Evolutionary conservation across 2,329 filamentous ascomycete genomes (phyloP).

Genomic region (Exophiala sp.): DNA sequence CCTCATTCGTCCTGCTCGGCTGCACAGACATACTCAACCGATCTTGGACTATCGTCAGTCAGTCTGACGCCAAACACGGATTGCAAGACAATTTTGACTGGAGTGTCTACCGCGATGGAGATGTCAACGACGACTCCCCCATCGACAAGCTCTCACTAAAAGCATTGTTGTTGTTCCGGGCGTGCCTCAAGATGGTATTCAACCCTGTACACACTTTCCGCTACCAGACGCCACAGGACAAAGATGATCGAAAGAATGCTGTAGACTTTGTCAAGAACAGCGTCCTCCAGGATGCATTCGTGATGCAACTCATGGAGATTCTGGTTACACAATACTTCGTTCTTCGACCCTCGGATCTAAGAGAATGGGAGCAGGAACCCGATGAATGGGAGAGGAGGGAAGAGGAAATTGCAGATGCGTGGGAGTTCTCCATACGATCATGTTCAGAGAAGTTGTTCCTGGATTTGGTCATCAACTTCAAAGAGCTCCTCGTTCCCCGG

Average conservation of each 20-base stretch:
- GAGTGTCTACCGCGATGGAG: constrained; percentile 43
- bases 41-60: constrained; percentile 78
- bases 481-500: constrained; percentile 72
- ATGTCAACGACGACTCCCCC: constrained; percentile 53
- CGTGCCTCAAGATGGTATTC: constrained; percentile 81
- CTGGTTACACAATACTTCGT: constrained; percentile 86
- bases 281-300: constrained; percentile 71
- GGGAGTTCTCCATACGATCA: constrained; percentile 87
- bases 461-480: constrained; percentile 86
- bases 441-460: constrained; percentile 93
- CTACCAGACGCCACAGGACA: constrained; percentile 70
- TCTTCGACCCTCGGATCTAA: constrained; percentile 78
- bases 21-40: constrained; percentile 72
- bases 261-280: constrained; percentile 66
- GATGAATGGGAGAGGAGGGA: constrained; percentile 94
- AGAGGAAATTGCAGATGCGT: constrained; percentile 77
- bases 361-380: constrained; percentile 89
- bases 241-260: constrained; percentile 70
- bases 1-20: constrained; percentile 76
- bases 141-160: constrained; percentile 78
- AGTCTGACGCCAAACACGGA: constrained; percentile 21
- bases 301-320: constrained; percentile 76
- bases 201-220: constrained; percentile 78
- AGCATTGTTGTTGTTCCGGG: constrained; percentile 75
- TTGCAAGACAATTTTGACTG: constrained; percentile 30